phyloP scores from a whole-genome alignment of 148 eudicot species.

The Rhododendron williamsianum region DNA sequence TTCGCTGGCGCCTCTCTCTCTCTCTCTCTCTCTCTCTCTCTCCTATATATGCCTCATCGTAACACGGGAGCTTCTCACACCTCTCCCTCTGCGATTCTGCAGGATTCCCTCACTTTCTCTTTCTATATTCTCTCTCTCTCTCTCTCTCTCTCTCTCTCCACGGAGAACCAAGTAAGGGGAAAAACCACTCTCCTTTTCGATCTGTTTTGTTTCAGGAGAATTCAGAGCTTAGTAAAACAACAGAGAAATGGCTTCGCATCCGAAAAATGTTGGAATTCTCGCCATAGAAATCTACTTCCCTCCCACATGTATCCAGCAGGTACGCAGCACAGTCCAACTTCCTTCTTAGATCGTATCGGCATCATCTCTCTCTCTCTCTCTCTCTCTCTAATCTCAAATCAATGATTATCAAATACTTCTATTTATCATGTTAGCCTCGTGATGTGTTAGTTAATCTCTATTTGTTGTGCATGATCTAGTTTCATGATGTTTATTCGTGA shows the following conservation, averaged over 20 bases:
- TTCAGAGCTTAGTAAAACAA: background rate
- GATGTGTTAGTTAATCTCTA: background rate
- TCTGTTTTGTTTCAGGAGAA: conserved; percentile 11
- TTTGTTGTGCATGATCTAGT: background rate
- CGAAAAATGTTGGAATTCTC: conserved; percentile 83
- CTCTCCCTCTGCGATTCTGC: conserved; percentile 8
- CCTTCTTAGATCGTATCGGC: background rate
- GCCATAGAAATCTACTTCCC: conserved; percentile 98
- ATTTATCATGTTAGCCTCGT: background rate
- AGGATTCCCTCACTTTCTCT: conserved; percentile 9
- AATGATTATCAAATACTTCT: background rate
- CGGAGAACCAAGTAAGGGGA: background rate
- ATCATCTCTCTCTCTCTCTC: background rate
- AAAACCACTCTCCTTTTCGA: background rate
- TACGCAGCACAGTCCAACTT: background rate
- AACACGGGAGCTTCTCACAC: conserved; percentile 1
- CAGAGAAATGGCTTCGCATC: conserved; percentile 32
- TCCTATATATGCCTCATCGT: conserved; percentile 13
- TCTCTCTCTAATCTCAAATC: background rate
- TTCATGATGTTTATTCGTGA: background rate
- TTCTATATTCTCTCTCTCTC: background rate
- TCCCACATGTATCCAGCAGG: conserved; percentile 95
- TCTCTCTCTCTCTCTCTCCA: conserved; percentile 8
- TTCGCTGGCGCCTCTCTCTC: background rate
- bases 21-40: background rate